Conservation (phyloP, 2,329 filamentous ascomycete species). For the Talaromyces sp. region DNA sequence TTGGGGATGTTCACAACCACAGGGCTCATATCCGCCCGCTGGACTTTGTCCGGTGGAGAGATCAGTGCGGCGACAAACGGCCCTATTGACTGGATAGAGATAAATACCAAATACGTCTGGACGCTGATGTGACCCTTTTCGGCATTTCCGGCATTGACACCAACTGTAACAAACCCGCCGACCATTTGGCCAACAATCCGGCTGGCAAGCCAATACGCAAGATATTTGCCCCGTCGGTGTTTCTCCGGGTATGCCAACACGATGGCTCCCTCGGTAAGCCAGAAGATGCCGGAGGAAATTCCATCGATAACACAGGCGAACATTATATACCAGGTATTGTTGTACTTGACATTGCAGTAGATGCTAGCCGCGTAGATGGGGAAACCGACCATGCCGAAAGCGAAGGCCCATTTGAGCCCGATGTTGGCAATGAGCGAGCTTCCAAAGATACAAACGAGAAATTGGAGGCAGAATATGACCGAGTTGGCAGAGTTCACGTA, state of each 20-base stretch:
- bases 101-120: slow-evolving; percentile 14
- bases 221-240: not conserved
- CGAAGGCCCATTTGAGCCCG: not conserved
- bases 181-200: not conserved
- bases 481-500: slow-evolving; percentile 18
- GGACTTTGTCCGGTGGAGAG: not conserved
- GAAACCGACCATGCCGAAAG: not conserved
- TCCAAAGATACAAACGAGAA: not conserved
- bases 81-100: not conserved
- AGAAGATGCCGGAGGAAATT: not conserved
- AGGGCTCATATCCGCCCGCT: not conserved
- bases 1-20: not conserved
- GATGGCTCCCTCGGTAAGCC: not conserved
- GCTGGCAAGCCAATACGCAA: not conserved
- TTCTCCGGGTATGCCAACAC: not conserved
- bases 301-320: not conserved
- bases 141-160: not conserved
- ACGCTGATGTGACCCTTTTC: slow-evolving; percentile 25
- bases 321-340: not conserved
- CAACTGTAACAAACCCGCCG: not conserved
- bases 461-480: not conserved
- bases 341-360: not conserved
- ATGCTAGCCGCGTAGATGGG: not conserved
- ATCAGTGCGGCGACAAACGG: not conserved
- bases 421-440: not conserved